Base-by-base conservation (phyloP, 1,284 basidiomycete genomes). In the Mrakiaceae sp. region DNA sequence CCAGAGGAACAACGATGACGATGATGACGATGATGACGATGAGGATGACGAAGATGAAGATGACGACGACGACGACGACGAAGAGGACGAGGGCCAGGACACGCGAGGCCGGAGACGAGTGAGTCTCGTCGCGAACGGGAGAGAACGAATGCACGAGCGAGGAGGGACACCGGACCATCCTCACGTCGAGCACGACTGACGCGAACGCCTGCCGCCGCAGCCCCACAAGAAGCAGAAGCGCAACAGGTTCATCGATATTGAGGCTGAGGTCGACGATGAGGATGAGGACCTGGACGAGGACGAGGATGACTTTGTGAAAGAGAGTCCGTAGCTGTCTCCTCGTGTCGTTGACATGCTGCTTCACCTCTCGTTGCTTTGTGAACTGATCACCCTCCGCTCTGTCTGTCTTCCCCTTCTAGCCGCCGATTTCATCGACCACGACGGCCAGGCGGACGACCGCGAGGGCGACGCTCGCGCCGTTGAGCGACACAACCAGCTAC, bases 241-340 rank as follows among this genome's bases (percentile, higher is more conserved):
- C 50, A 66, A 66, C 53, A 49, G 62, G n/a, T 66, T 66, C 62
- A 60, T 66, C 71, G 94, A 98, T 84, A 83, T 94, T 67, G 90
- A 96, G 78, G 94, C 92, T 67, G 91, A 93, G 72, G 90, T 92
- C 44, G 89, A 89, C 70, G 89, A 91, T 60, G 94, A 97, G 63
- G 92, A 95, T 42, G 94, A 97, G 63, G 94, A 96, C 60, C 91
- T 95, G 4, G 91, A 93, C 46, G 93, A 94, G 7, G 92, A 94
- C 39, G 89, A 88, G 48, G 90, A 91, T 67, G 84, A 83, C 68
- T 84, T 81, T 27, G 55, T 58, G 44, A 57, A 58, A 54, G 65
- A 66, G 49, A 66, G 65, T 63, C 16, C 53, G 64, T 66, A 27
- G 7, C 51, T 60, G 3, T 42, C 27, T 47, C 61, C 16, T 62